Conservation (phyloP, 148 eudicot genomes). For the Rhododendron mucronatum region DNA sequence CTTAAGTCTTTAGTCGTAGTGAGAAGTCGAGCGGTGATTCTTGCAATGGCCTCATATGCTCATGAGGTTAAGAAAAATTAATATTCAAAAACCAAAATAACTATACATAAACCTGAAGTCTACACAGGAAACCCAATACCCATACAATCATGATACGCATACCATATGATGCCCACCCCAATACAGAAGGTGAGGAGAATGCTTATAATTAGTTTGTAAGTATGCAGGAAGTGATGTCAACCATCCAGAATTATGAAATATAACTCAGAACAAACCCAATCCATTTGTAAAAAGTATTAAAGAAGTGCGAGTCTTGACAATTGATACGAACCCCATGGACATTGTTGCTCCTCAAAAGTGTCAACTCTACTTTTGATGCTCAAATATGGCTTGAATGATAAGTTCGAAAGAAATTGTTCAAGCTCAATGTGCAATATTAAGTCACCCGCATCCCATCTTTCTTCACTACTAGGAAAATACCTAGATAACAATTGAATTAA, state of each 20-base stretch:
- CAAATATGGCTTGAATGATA: neutral
- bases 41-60: neutral
- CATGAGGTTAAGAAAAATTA: neutral
- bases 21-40: neutral
- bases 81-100: neutral
- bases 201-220: neutral
- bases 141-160: neutral
- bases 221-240: neutral
- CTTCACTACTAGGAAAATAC: neutral
- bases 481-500: neutral
- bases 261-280: neutral
- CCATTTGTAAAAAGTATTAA: neutral
- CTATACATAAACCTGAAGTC: neutral
- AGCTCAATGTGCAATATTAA: neutral
- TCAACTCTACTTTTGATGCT: neutral
- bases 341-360: neutral
- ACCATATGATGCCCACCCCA: neutral
- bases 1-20: neutral
- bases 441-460: neutral
- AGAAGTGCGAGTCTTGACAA: neutral
- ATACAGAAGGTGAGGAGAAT: neutral
- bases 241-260: neutral
- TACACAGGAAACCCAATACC: neutral
- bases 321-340: neutral
- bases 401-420: neutral